Base-by-base conservation (phyloP, 805 yeast genomes). In the Cyberlindnera samutprakarnensis region DNA sequence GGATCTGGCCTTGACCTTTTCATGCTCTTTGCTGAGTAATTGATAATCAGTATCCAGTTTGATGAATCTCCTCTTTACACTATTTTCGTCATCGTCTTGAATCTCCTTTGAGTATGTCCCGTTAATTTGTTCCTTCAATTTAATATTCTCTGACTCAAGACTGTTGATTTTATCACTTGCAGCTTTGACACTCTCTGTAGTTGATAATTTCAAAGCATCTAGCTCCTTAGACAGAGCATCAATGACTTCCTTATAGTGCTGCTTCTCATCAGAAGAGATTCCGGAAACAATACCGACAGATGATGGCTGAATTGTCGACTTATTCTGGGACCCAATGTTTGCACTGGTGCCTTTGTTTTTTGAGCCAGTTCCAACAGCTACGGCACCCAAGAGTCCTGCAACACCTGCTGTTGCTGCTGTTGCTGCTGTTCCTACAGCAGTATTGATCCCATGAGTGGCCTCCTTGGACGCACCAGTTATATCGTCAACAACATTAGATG, bases 81-180 rank as follows among this genome's bases (percentile, higher is more conserved):
- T 57, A 20, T 32, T 25, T 8, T 50, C 42, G 27, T 49, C 55
- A 28, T 40, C 26, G 25, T 42, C 49, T 5, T 45, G 39, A 9
- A 34, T 8, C 8, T 16, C 28, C 16, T 15, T 16, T 9, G 13
- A 11, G 6, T 25, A 18, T 26, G 12, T 15, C 7, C 11, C 17
- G 4, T 18, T 12, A 11, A 36, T 19, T 23, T 44, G 30, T 4
- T 30, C 19, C 38, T 47, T 54, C 28, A 59, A 36, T 14, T 39
- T 33, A 3, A 31, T 25, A 22, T 56, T 54, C 32, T 61, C 63
- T 6, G 31, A 18, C 42, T 77, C 83, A 22, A 81, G 57, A 14
- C 47, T 45, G 15, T 53, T 54, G 15, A 80, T 75, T 35, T 68
- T 68, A 14, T 64, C 64, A 42, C 75, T 70, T 0, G 87, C 88